Evolutionary conservation across 208 protist species (phyloP).

Genomic region (Lotmaria passim): DNA sequence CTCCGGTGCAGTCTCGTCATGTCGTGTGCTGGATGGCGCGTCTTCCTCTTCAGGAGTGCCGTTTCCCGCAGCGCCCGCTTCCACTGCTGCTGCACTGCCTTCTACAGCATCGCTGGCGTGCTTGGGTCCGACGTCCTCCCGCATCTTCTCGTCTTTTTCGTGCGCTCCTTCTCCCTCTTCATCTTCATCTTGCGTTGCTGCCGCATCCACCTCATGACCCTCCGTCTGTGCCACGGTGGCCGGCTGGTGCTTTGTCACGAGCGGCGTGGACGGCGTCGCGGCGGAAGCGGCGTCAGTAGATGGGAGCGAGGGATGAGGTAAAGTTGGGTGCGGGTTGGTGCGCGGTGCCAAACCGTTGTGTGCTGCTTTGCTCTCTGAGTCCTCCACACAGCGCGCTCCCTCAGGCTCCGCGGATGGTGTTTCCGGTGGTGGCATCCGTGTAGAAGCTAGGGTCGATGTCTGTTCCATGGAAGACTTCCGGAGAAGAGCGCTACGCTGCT

Average conservation of each 20-base stretch:
- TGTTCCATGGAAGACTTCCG: background rate
- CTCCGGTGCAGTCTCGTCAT: background rate
- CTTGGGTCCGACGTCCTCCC: background rate
- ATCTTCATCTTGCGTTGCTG: background rate
- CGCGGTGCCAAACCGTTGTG: background rate
- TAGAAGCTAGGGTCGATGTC: too few species aligned
- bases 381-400: too few species aligned
- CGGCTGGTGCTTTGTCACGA: background rate
- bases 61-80: background rate
- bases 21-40: background rate
- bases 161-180: background rate
- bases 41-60: background rate
- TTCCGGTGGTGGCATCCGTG: too few species aligned
- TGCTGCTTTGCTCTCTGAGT: background rate
- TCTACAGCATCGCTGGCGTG: background rate
- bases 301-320: background rate
- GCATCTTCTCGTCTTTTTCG: background rate
- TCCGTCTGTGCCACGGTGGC: background rate
- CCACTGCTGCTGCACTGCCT: background rate
- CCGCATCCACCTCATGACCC: background rate
- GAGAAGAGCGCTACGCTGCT: background rate
- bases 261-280: conserved; percentile 8
- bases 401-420: too few species aligned
- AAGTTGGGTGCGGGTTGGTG: background rate
- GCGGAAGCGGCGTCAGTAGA: background rate